Evolutionary conservation across 805 yeast genomes (phyloP), one percentile per base, ranked within the genome.

Genomic region (Myxozyma kluyveri): DNA sequence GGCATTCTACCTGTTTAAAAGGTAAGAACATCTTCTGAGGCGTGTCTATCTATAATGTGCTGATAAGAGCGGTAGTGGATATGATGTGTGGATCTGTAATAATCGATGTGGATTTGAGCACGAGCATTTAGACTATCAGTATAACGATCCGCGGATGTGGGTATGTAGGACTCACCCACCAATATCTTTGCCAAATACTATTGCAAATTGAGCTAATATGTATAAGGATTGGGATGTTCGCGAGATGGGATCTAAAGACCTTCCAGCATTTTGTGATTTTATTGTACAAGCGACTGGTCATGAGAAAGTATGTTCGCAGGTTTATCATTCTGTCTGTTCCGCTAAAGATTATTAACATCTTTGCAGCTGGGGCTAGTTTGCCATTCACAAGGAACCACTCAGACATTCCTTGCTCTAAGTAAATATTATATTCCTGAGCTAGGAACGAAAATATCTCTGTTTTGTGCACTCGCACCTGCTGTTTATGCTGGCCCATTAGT

Each of bases 321-420:
- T 26, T 49, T 33, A 12, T 22, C 9, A 45, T 23, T 10, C 17
- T 21, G n/a, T 32, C 6, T 14, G 26, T 24, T 19, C 9, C 41
- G 7, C 10, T n/a, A 58, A 61, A 24, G 48, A 47, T 73, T 78
- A 0, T 47, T 67, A n/a, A n/a, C n/a, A n/a, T n/a, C n/a, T n/a
- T n/a, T 44, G 72, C 67, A 82, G 61, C 61, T 90, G 5, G 75
- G 84, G 0, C 68, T 91, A 21, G 75, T 83, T 7, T 90, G 90
- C 1, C 99, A 91, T 66, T 87, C 95, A 14, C 98, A 93, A 69
- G 98, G 98, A 0, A 89, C 96, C 1, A 81, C 96, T 0, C 96
- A 90, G 67, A 76, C 85, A 0, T 84, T 88, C 49, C 70, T 86
- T 62, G 79, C 88, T 43, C 71, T 93, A 32, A 76, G 84, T 17